Evolutionary conservation across 768 basidiomycete genomes (phyloP).

Genomic region (Glaciozyma antarctica): DNA sequence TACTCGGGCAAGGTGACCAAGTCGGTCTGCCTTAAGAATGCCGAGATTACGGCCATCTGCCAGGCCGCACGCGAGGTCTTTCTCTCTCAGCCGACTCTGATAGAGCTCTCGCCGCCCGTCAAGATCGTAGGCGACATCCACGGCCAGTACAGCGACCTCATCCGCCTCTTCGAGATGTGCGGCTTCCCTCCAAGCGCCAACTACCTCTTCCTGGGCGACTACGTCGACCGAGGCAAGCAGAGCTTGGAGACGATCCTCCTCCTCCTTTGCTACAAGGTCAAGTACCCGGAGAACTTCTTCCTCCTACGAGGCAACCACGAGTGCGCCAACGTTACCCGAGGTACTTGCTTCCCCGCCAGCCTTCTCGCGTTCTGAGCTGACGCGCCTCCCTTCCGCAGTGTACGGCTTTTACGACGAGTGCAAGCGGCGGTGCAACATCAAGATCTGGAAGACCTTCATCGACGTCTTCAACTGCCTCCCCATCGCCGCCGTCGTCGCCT

Average conservation of each 20-base stretch:
- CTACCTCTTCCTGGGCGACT: conserved; percentile 97
- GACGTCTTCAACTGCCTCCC: conserved; percentile 99
- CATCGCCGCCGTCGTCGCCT: conserved; percentile 95
- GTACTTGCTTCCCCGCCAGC: conserved; percentile 42
- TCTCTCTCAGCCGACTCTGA: conserved; percentile 87
- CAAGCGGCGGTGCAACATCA: conserved; percentile 98
- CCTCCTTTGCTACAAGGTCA: conserved; percentile 97
- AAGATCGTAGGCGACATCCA: conserved; percentile 99
- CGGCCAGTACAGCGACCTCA: conserved; percentile 97
- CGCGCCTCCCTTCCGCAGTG: conserved; percentile 46
- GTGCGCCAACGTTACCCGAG: conserved; percentile 97
- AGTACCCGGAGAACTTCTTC: conserved; percentile 99
- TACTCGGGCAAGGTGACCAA: conserved; percentile 98
- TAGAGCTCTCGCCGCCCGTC: conserved; percentile 93
- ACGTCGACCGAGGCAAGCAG: conserved; percentile 97
- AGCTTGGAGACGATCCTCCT: conserved; percentile 95
- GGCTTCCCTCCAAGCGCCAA: conserved; percentile 95
- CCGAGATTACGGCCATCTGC: conserved; percentile 88
- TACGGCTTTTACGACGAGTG: conserved; percentile 99
- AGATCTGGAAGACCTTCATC: conserved; percentile 99
- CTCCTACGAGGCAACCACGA: conserved; percentile 95
- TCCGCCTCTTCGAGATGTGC: conserved; percentile 98
- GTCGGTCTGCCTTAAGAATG: conserved; percentile 78
- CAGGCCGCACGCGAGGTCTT: conserved; percentile 93
- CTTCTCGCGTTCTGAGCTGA: background rate